phyloP scores from a whole-genome alignment of 208 protist genomes.

The Trypanosoma cruzi region DNA sequence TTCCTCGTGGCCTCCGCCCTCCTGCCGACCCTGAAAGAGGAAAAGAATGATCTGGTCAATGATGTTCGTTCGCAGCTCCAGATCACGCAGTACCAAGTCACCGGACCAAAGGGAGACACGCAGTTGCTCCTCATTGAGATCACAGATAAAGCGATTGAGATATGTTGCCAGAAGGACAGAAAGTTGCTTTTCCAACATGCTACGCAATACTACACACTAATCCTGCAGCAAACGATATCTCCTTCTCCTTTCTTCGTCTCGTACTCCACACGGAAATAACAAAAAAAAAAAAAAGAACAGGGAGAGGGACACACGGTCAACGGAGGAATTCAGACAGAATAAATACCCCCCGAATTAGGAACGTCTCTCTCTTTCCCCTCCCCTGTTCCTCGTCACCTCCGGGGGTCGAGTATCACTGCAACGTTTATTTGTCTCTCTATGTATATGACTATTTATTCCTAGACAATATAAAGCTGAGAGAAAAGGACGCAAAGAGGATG shows the following conservation, averaged over 20 bases:
- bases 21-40: constrained; percentile 19
- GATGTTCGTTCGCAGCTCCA: constrained; percentile 65
- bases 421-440: background rate
- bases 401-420: background rate
- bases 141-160: constrained; percentile 71
- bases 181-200: constrained; percentile 82
- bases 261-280: background rate
- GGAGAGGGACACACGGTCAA: background rate
- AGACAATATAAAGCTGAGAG: background rate
- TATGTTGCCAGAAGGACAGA: constrained; percentile 61
- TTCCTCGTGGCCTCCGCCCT: background rate
- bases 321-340: background rate
- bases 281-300: too few species aligned
- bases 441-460: background rate
- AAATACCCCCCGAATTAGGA: background rate
- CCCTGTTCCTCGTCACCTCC: background rate
- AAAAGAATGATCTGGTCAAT: constrained; percentile 53
- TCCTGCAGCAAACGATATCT: too few species aligned
- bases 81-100: constrained; percentile 65
- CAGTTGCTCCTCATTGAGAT: constrained; percentile 77
- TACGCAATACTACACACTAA: too few species aligned
- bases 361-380: background rate
- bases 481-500: background rate
- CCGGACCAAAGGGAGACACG: constrained; percentile 83
- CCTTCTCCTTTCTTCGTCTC: background rate